Evolutionary conservation across 2,329 filamentous ascomycete genomes (phyloP), one percentile per base, ranked within the genome.

Genomic region (Colletotrichum sp.): DNA sequence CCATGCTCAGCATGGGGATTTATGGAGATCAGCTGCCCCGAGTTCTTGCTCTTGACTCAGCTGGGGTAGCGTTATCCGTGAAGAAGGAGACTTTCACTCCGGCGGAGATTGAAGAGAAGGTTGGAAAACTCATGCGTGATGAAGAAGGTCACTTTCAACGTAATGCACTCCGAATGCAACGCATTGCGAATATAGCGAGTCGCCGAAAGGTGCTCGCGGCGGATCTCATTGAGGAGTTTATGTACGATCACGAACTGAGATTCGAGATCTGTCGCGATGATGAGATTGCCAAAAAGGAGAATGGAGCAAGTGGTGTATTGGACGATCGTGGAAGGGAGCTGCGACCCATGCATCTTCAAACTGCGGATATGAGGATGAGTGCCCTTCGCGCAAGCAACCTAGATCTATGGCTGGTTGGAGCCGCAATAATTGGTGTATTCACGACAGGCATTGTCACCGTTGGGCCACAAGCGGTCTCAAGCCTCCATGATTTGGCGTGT

Each of bases 1-100:
- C 83, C 1, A 81, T 86, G 72, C 74, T 88, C 0, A 72, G 77
- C 3, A 79, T 87, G 28, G 82, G 82, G 1, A 82, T 85, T 75
- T 87, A 84, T 78, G 85, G 84, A 36, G 86, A 87, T 69, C 86
- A 88, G 75, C 80, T 85, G 5, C 80, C 80, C 15, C 87, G 87
- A 71, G 81, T 79, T 6, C 78, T 83, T 3, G 82, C 85, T 4
- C 80, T 87, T 2, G 78, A 78, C 3, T 80, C 79, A 2, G 83
- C 82, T 0, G 86, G 86, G 5, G 80, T 84, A 1, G 83, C 82
- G 2, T 77, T 83, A 21, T 75, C 79, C 3, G 81, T 87, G 6
- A 80, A 86, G 74, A 87, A 87, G 74, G 80, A 79, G 18, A 67
- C 57, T 13, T 85, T 87, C 75, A 82, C 82, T 3, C 70, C 82